Evolutionary conservation across 768 basidiomycete genomes (phyloP).

Genomic region (Fomitopsis serialis): DNA sequence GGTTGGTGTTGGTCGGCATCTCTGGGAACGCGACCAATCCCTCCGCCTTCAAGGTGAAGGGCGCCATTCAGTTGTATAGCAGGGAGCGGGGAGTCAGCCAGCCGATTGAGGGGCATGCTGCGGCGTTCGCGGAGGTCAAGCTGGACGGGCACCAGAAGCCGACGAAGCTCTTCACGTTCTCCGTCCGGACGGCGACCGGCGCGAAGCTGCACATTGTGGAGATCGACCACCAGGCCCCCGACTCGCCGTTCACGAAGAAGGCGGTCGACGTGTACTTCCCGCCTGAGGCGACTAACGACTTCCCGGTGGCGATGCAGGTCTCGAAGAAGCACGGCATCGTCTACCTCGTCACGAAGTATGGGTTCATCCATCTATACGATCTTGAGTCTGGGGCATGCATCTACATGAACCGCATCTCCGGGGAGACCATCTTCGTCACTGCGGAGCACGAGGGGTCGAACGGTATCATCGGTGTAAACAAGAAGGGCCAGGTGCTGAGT

Average conservation of each 20-base stretch:
- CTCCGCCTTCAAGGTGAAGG: conserved; percentile 97
- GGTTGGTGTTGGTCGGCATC: conserved; percentile 96
- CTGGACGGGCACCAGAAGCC: conserved; percentile 80
- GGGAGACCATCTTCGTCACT: conserved; percentile 98
- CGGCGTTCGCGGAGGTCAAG: conserved; percentile 90
- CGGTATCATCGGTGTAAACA: conserved; percentile 99
- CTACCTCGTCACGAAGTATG: conserved; percentile 97
- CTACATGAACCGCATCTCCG: conserved; percentile 99
- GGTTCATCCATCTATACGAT: conserved; percentile 99
- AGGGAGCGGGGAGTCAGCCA: conserved; percentile 90
- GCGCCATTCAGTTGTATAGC: conserved; percentile 96
- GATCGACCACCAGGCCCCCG: conserved; percentile 91
- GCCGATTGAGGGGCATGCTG: conserved; percentile 98
- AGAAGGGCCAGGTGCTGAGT: conserved; percentile 97
- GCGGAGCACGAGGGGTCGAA: conserved; percentile 91
- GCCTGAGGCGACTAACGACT: conserved; percentile 95
- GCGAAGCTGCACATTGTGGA: conserved; percentile 99
- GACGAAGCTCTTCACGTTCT: conserved; percentile 92
- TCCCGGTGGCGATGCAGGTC: conserved; percentile 99
- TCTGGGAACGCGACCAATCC: conserved; percentile 89
- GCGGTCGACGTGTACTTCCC: conserved; percentile 99
- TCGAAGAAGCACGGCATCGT: conserved; percentile 95
- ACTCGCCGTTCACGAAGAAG: conserved; percentile 94
- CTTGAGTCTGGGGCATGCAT: conserved; percentile 95
- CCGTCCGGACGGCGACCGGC: conserved; percentile 93